These are phyloP conservation scores for Kodamaea plutei DNA, from an alignment of 1,139 yeast species.

Conservation along the genomic window DNA sequence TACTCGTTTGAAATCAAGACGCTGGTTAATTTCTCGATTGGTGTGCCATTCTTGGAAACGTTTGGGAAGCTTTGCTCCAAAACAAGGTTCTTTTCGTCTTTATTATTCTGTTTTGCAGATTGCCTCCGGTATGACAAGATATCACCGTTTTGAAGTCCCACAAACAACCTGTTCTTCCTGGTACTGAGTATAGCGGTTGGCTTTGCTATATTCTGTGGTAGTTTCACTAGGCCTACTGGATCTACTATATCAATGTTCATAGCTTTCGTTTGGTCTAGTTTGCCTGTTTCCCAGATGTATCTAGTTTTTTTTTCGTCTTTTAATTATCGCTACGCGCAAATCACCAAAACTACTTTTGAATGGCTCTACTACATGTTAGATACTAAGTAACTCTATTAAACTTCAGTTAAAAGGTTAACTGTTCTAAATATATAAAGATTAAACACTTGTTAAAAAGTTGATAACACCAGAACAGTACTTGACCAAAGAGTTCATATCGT, in stretches of 20 bases:
- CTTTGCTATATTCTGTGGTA: slow-evolving; percentile 11
- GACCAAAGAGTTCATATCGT: slow-evolving; percentile 60
- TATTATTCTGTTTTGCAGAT: slow-evolving; percentile 1
- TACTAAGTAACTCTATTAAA: too few relatives aligned
- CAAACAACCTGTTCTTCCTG: slow-evolving; percentile 21
- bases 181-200: slow-evolving; percentile 23
- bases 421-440: too few relatives aligned
- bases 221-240: slow-evolving; percentile 27
- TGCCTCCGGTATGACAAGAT: slow-evolving; percentile 19
- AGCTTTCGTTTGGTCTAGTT: too few relatives aligned
- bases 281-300: too few relatives aligned
- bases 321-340: too few relatives aligned
- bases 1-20: slow-evolving; percentile 17
- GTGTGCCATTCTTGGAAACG: slow-evolving; percentile 18
- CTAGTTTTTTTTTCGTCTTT: too few relatives aligned
- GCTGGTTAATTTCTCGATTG: slow-evolving; percentile 19
- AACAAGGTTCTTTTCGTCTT: slow-evolving; percentile 11
- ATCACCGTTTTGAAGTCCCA: slow-evolving; percentile 39
- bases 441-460: slow-evolving; percentile 19
- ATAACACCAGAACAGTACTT: slow-evolving; percentile 86
- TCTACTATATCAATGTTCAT: slow-evolving; percentile 34
- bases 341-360: too few relatives aligned
- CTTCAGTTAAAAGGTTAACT: too few relatives aligned
- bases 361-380: too few relatives aligned
- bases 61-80: slow-evolving; percentile 23